phyloP scores from a whole-genome alignment of 768 basidiomycete species.

The Tylopilus sp. region DNA sequence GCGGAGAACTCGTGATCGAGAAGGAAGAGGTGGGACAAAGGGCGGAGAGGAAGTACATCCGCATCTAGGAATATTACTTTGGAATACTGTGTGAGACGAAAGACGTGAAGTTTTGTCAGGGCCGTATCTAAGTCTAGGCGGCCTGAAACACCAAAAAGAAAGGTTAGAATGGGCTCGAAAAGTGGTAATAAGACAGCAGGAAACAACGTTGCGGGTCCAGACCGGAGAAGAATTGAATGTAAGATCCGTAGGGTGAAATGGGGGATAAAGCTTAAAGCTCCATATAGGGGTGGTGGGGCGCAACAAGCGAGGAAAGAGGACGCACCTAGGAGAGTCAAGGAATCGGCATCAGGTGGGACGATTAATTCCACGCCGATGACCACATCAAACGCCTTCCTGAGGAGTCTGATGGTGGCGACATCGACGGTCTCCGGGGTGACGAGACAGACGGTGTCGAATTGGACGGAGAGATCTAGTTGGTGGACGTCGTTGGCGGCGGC shows the following conservation, averaged over 20 bases:
- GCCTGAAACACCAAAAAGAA: slow-evolving; percentile 46
- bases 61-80: slow-evolving; percentile 92
- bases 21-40: slow-evolving; percentile 89
- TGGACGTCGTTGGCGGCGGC: slow-evolving; percentile 84
- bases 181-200: slow-evolving; percentile 12
- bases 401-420: slow-evolving; percentile 71
- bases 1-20: slow-evolving; percentile 85
- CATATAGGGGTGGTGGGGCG: slow-evolving; percentile 3
- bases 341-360: slow-evolving; percentile 58
- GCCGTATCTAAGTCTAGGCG: slow-evolving; percentile 91
- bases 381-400: slow-evolving; percentile 75
- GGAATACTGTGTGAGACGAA: slow-evolving; percentile 82
- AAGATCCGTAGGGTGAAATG: slow-evolving; percentile 5
- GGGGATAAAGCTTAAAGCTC: neutral
- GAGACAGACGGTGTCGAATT: slow-evolving; percentile 77
- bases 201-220: slow-evolving; percentile 19
- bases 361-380: slow-evolving; percentile 94
- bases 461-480: slow-evolving; percentile 44
- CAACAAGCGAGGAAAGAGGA: slow-evolving; percentile 1
- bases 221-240: slow-evolving; percentile 5
- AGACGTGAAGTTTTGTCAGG: slow-evolving; percentile 94
- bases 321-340: slow-evolving; percentile 80
- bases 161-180: slow-evolving; percentile 8
- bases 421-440: slow-evolving; percentile 94
- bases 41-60: slow-evolving; percentile 83